phyloP scores from a whole-genome alignment of 2,329 filamentous ascomycete genomes.

The Sarocladiaceae sp. region DNA sequence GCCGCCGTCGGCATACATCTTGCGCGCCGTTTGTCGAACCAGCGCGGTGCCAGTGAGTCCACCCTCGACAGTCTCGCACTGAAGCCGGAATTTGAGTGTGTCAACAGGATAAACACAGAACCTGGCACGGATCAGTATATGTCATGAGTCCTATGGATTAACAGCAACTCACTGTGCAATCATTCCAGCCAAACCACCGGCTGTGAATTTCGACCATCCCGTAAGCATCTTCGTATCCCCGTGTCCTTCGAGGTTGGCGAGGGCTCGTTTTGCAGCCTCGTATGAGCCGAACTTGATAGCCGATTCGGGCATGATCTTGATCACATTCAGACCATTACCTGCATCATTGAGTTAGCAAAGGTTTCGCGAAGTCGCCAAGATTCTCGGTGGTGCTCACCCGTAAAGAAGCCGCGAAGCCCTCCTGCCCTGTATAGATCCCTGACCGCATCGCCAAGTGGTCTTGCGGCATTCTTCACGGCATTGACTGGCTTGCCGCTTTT shows the following conservation, averaged over 20 bases:
- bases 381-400: conserved; percentile 60
- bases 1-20: conserved; percentile 79
- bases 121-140: conserved; percentile 32
- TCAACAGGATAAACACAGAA: conserved; percentile 94
- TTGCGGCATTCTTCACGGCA: conserved; percentile 61
- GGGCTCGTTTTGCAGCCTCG: conserved; percentile 85
- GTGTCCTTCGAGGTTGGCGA: conserved; percentile 85
- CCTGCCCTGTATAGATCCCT: conserved; percentile 81
- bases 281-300: conserved; percentile 98
- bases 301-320: conserved; percentile 98
- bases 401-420: conserved; percentile 85
- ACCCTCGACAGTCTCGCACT: conserved; percentile 88
- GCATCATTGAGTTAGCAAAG: conserved; percentile 5
- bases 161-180: conserved; percentile 69
- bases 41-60: conserved; percentile 80
- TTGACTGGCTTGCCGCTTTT: conserved; percentile 65
- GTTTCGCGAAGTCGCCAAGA: too few relatives aligned
- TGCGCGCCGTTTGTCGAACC: conserved; percentile 75
- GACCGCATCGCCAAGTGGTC: conserved; percentile 68
- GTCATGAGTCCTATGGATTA: conserved; percentile 17
- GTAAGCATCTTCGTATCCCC: conserved; percentile 75
- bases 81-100: conserved; percentile 76
- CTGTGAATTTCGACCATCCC: conserved; percentile 81
- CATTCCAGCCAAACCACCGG: conserved; percentile 89
- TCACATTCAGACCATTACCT: conserved; percentile 94